A percentile compares a stretch with the other conserved stretches of the same genome.
Evolutionary conservation across 768 basidiomycete species (phyloP).

Genomic region (Pleurotus cornucopiae): DNA sequence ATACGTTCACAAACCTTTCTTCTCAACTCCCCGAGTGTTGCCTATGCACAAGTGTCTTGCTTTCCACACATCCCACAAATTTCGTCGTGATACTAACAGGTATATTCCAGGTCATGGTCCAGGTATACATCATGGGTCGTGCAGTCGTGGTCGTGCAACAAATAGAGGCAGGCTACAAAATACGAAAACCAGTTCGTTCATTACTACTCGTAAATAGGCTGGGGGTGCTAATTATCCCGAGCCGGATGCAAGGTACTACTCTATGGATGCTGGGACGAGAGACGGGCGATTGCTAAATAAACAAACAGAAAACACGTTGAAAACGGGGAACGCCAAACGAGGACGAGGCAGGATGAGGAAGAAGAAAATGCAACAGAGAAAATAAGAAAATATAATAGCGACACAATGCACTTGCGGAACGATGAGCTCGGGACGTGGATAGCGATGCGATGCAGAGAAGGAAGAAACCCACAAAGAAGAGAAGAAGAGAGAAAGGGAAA

Average conservation of each 20-base stretch:
- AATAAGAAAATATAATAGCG: not conserved
- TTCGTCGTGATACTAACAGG: not conserved
- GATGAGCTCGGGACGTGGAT: not conserved
- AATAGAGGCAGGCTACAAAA: not conserved
- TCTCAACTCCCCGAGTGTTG: no score
- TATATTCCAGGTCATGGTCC: constrained; percentile 4
- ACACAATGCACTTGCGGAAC: not conserved
- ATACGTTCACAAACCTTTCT: no score
- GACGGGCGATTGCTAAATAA: not conserved
- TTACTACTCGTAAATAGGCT: not conserved
- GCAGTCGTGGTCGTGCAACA: not conserved
- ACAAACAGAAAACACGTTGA: not conserved
- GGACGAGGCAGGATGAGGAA: not conserved
- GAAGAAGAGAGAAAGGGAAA: not conserved
- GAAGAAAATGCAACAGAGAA: not conserved
- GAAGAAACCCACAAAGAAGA: not conserved
- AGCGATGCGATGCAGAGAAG: not conserved
- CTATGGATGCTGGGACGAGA: not conserved
- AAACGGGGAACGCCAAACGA: not conserved
- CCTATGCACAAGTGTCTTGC: no score
- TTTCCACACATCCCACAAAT: no score
- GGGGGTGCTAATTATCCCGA: not conserved
- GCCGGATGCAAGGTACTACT: not conserved
- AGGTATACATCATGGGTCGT: constrained; percentile 1
- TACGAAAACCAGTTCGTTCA: constrained; percentile 6